These are phyloP conservation scores for Xanthoparmelia taractica DNA, from an alignment of 495 filamentous ascomycete species.

Conservation along the genomic window DNA sequence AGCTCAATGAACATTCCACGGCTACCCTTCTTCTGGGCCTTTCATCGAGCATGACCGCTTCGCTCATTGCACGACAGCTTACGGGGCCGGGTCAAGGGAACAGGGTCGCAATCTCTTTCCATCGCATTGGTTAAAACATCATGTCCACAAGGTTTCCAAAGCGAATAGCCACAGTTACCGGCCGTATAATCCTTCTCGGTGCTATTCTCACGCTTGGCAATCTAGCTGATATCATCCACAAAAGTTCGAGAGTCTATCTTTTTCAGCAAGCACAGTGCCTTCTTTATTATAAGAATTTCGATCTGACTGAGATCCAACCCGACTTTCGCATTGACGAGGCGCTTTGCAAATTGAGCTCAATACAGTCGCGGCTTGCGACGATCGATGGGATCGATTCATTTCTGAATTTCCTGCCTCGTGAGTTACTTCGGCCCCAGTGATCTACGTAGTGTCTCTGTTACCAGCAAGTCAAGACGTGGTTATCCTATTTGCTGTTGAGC, in stretches of 20 bases:
- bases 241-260: constrained; percentile 18
- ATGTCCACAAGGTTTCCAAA: background rate
- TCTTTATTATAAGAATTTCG: constrained; percentile 11
- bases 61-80: too few species aligned
- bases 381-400: constrained; percentile 20
- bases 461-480: background rate
- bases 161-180: background rate
- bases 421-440: background rate
- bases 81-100: too few species aligned
- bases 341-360: constrained; percentile 13
- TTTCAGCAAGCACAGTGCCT: constrained; percentile 18
- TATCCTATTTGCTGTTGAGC: background rate
- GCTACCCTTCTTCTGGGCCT: too few species aligned
- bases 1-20: too few species aligned
- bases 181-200: constrained; percentile 8
- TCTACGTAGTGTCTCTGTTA: background rate
- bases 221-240: constrained; percentile 14
- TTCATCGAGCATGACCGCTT: too few species aligned
- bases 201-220: constrained; percentile 14
- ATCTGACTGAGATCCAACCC: constrained; percentile 12
- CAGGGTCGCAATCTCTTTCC: too few species aligned
- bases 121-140: background rate
- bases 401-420: constrained; percentile 15
- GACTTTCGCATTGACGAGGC: constrained; percentile 10
- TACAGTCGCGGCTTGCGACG: constrained; percentile 15